Evolutionary conservation across 805 yeast genomes (phyloP).

Genomic region (Candida silvicultrix): DNA sequence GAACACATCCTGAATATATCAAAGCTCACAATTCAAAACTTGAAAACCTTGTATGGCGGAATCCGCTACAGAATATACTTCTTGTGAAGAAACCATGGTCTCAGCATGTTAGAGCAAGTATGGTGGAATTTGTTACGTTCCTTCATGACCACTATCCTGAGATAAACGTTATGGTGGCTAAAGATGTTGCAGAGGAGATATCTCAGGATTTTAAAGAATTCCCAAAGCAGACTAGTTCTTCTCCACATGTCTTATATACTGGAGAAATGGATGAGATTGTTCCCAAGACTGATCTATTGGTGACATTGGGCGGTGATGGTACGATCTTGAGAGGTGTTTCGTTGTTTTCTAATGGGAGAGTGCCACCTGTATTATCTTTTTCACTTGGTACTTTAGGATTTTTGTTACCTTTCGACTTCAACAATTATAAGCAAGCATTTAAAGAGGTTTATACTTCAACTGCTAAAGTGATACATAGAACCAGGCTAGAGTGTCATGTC

Average conservation of each 20-base stretch:
- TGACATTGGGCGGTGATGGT: conserved; percentile 96
- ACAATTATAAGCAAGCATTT: conserved; percentile 54
- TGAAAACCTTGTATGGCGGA: conserved; percentile 63
- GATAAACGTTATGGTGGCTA: conserved; percentile 71
- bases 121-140: conserved; percentile 57
- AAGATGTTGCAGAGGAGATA: conserved; percentile 70
- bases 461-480: conserved; percentile 68
- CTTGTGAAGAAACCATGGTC: conserved; percentile 86
- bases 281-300: conserved; percentile 67
- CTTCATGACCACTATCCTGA: conserved; percentile 58
- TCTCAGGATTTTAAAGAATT: conserved; percentile 21
- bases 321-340: conserved; percentile 83
- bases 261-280: conserved; percentile 55
- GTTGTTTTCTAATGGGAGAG: conserved; percentile 58
- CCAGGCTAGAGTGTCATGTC: conserved; percentile 73
- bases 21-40: conserved; percentile 53
- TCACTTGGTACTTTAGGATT: conserved; percentile 92
- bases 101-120: conserved; percentile 53
- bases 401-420: conserved; percentile 78
- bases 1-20: conserved; percentile 44
- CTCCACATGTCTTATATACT: conserved; percentile 43
- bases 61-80: conserved; percentile 65
- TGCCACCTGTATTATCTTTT: conserved; percentile 86
- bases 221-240: conserved; percentile 17
- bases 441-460: conserved; percentile 58